phyloP scores from a whole-genome alignment of 768 basidiomycete genomes.

The Pleurotus salmoneostramineus region DNA sequence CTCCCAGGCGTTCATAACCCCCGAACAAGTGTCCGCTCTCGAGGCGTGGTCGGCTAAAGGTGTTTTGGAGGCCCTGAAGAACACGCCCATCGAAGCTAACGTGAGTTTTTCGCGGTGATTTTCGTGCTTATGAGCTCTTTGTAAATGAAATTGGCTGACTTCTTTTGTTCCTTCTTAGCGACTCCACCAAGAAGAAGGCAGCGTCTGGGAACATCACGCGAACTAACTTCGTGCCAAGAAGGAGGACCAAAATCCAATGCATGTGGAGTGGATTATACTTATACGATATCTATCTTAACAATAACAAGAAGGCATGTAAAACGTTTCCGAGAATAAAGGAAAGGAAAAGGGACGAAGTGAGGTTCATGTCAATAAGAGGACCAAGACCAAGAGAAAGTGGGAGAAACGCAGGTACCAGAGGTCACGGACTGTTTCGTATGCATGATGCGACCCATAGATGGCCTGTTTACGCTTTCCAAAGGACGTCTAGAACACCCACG shows the following conservation, averaged over 20 bases:
- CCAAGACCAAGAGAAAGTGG: no score
- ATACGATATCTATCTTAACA: not conserved
- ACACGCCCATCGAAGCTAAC: slow-evolving; percentile 41
- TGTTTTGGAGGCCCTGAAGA: slow-evolving; percentile 52
- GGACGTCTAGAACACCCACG: slow-evolving; percentile 32
- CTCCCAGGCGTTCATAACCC: slow-evolving; percentile 73
- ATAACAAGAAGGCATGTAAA: not conserved
- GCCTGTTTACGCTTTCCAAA: slow-evolving; percentile 19
- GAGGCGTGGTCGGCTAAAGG: slow-evolving; percentile 64
- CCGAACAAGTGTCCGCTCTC: slow-evolving; percentile 51
- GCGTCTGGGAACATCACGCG: slow-evolving; percentile 47
- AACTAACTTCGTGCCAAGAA: not conserved
- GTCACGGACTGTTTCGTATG: no score
- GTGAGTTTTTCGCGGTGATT: slow-evolving; percentile 28
- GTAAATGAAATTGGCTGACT: slow-evolving; percentile 3
- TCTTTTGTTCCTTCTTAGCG: slow-evolving; percentile 28
- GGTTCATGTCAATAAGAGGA: no score
- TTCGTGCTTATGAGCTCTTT: slow-evolving; percentile 11
- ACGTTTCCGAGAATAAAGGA: no score
- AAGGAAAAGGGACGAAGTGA: no score
- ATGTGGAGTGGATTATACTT: not conserved
- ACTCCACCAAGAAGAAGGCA: slow-evolving; percentile 49
- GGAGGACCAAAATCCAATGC: no score
- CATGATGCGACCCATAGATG: not conserved
- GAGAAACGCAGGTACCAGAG: no score